Base-by-base conservation (phyloP, 768 basidiomycete species). In the Kondoa subrosea region DNA sequence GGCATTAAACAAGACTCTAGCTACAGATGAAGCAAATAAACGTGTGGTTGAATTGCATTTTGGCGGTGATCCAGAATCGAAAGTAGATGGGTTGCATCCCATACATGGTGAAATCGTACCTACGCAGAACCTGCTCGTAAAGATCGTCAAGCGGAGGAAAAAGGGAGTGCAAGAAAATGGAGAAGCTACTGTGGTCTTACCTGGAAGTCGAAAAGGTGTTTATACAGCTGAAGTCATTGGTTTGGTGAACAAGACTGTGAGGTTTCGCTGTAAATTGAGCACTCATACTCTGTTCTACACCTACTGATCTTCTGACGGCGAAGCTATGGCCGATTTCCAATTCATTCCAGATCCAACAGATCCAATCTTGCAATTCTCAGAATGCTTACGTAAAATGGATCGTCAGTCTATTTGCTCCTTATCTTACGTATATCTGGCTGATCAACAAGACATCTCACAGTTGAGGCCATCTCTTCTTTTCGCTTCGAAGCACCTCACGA, bases 321-420 rank as follows among this genome's bases (percentile, higher is more conserved):
- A 67, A 96, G 93, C 85, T 67, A 90, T 96, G 88, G 88, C 85
- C 50, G 93, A 97, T 76, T 95, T 85, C 75, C 91, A 95, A 77
- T 95, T 85, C 77, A 82, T 85, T 69, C 89, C 89, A 1, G 81
- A 87, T 67, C 78, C 81, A 75, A 76, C 83, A 25, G 21, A 29
- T 1, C 17, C 56, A 1, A 78, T 89, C 2, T 77, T 85, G 1
- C 79, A 83, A 67, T 77, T 97, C 66, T 84, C 88, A 2, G 72
- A 80, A 15, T 83, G 89, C 0, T 86, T 96, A 84, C 82, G 85
- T 61, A 79, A 80, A 3, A 84, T 95, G 82, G 87, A 97, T 71
- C 87, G 93, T 93, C 74, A 66, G 82, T 30, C n/a, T n/a, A n/a
- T n/a, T n/a, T 63, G n/a, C 8, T 12, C 16, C 17, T 31, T 15